Evolutionary conservation across 805 yeast species (phyloP).

Genomic region (Metahyphopichia silvanorum): DNA sequence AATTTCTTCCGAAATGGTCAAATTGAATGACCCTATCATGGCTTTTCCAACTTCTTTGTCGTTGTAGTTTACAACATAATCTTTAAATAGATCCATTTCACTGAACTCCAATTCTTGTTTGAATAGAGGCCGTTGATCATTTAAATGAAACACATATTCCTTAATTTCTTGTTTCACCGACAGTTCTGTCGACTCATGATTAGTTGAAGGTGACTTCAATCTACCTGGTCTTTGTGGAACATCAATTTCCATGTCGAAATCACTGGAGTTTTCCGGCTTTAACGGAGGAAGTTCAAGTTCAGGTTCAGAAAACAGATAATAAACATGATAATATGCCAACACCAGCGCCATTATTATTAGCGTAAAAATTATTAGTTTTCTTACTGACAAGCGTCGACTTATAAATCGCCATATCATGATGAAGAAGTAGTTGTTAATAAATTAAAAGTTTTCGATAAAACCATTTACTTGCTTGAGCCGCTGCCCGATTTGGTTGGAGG

Average conservation of each 20-base stretch:
- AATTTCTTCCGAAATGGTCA: not conserved
- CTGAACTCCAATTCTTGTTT: not conserved
- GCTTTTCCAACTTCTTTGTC: constrained; percentile 4
- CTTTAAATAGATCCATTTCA: constrained; percentile 1
- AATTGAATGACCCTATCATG: not conserved
- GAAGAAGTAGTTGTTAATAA: no score
- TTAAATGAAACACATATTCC: not conserved
- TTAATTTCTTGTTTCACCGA: not conserved
- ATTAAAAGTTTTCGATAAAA: no score
- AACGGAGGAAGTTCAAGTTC: not conserved
- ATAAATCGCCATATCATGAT: not conserved
- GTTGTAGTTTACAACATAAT: constrained; percentile 1
- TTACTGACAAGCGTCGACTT: not conserved
- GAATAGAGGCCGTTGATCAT: not conserved
- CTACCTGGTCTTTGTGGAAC: not conserved
- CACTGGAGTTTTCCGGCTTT: not conserved
- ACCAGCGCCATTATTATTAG: no score
- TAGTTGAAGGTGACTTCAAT: not conserved
- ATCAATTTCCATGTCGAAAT: not conserved
- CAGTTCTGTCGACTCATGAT: not conserved
- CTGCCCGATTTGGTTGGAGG: no score
- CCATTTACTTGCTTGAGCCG: no score
- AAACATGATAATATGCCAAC: not conserved
- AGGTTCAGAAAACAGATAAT: not conserved
- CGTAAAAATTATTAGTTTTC: not conserved